Base-by-base conservation (phyloP, 148 eudicot species). In the Dysphania ambrosioides region DNA sequence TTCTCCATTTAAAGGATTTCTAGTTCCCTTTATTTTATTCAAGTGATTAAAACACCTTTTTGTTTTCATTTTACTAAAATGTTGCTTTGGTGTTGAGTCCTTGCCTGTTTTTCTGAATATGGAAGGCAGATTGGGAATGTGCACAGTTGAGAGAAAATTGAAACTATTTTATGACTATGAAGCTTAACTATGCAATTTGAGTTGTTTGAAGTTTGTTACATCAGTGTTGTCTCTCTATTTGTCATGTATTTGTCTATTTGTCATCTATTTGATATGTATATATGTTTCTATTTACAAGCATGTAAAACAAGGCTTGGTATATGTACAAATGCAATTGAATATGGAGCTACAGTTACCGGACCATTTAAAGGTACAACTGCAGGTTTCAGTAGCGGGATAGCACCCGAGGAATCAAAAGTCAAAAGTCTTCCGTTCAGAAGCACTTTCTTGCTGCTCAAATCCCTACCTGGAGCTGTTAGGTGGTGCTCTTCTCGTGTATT, bases 401-500 rank as follows among this genome's bases (percentile, higher is more conserved):
- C 73, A 2, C 90, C 92, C 1, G 63, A 72, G 32, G 87, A 77
- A 80, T 78, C 82, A 44, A 85, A 83, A 11, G 26, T 66, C 31
- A 92, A 58, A 59, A 56, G 32, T 74, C 68, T 80, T 55, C 98
- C 96, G 84, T 93, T 93, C 30, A 93, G 75, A 23, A 85, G 85
- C 77, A 93, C 73, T 60, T 60, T 86, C 74, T 82, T 87, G 87
- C 98, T 93, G 49, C 82, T 87, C 58, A 90, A 55, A 70, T 90
- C 77, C 38, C 85, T 84, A 68, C 87, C 51, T 77, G 82, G 72
- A 12, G 89, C 79, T 24, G 89, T 86, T 53, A 92, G 68, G 75
- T 92, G 94, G 79, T 90, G 88, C 70, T 92, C 94, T 85, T 88
- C 88, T 80, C 92, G 84, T 65, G 66, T 67, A 55, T 34, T n/a